Evolutionary conservation across 768 basidiomycete genomes (phyloP).

Genomic region (Ramaria sp.): DNA sequence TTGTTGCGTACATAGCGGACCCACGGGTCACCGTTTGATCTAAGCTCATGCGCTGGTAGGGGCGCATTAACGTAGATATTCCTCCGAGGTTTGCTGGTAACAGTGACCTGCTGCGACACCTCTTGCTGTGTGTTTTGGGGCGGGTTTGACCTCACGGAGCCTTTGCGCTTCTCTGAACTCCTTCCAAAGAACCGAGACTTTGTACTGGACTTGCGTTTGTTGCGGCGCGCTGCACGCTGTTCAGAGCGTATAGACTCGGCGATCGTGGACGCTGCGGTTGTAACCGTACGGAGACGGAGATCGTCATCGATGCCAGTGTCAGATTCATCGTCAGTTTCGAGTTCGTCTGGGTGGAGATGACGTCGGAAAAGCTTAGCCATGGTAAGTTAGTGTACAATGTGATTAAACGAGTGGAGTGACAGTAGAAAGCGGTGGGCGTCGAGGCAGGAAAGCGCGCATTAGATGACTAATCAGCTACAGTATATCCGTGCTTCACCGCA

Average conservation of each 20-base stretch:
- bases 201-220: constrained; percentile 26
- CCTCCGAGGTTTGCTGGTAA: constrained; percentile 27
- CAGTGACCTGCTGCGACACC: not conserved
- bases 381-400: not conserved
- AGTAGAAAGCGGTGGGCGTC: not conserved
- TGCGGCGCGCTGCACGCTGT: constrained; percentile 50
- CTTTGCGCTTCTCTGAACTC: constrained; percentile 23
- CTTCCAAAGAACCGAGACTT: constrained; percentile 50
- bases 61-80: constrained; percentile 77
- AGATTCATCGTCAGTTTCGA: constrained; percentile 44
- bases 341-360: constrained; percentile 24
- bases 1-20: constrained; percentile 84
- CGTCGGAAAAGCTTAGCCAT: constrained; percentile 22
- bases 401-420: not conserved
- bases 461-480: no score
- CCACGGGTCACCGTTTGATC: constrained; percentile 63
- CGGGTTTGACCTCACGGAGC: constrained; percentile 18
- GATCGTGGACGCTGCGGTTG: constrained; percentile 84
- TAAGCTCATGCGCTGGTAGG: constrained; percentile 52
- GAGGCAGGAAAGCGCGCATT: no score
- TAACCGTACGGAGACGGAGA: constrained; percentile 81
- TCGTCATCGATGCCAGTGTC: constrained; percentile 73
- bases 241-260: constrained; percentile 81
- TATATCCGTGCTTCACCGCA: no score
- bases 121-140: not conserved